These are phyloP conservation scores for Colletotrichum kahawae DNA, from an alignment of 2,329 filamentous ascomycete species.

Conservation along the genomic window DNA sequence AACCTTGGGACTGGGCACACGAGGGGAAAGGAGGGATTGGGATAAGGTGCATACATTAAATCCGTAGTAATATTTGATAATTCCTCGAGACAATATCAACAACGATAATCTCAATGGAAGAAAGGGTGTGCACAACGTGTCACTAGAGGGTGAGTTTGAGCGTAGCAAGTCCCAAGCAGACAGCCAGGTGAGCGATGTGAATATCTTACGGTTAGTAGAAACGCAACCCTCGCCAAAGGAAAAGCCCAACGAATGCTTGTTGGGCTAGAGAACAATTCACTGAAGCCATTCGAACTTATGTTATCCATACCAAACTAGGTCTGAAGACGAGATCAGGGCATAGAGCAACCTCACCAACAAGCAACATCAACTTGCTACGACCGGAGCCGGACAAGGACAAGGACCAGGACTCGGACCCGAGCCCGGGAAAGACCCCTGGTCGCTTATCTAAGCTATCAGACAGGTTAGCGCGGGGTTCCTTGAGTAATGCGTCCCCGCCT, in stretches of 20 bases:
- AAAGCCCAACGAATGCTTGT: not conserved
- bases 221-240: not conserved
- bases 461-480: no score
- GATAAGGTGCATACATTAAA: not conserved
- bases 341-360: not conserved
- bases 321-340: not conserved
- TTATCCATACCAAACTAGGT: accelerated
- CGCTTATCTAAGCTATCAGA: no score
- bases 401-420: no score
- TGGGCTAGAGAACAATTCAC: not conserved
- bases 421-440: no score
- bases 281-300: not conserved
- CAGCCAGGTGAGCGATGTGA: not conserved
- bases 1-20: not conserved
- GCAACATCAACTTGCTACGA: not conserved
- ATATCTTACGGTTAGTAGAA: not conserved
- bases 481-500: no score
- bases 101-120: not conserved
- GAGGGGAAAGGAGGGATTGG: not conserved
- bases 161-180: not conserved
- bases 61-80: accelerated
- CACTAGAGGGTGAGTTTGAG: not conserved
- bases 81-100: not conserved
- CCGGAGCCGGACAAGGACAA: no score
- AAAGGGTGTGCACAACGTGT: not conserved